Conservation (phyloP, 306 rosid species). For the Fragaria iinumae region DNA sequence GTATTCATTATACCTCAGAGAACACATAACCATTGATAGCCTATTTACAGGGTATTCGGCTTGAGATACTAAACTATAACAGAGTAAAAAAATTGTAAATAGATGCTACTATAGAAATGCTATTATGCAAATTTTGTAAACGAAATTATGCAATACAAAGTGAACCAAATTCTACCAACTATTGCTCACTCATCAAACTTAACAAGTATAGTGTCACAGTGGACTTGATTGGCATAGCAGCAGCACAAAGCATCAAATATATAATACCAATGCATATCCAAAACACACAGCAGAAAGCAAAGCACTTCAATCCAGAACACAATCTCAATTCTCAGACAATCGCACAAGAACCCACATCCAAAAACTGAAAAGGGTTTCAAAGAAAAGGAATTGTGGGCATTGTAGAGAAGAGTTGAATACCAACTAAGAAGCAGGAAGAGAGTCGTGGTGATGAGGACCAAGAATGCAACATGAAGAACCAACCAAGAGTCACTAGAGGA, state of each 20-base stretch:
- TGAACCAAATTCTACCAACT: neutral
- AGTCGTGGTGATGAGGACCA: conserved; percentile 62
- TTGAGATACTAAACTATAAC: neutral
- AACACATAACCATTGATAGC: neutral
- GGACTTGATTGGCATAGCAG: neutral
- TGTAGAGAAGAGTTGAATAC: conserved; percentile 37
- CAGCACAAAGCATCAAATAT: neutral
- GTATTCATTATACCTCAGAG: neutral
- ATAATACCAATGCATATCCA: neutral
- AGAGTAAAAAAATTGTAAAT: neutral
- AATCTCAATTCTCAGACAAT: neutral
- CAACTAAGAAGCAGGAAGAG: conserved; percentile 89
- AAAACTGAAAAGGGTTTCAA: neutral
- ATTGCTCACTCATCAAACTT: neutral
- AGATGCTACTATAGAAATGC: neutral
- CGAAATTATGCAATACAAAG: neutral
- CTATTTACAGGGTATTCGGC: neutral
- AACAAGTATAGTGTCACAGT: neutral
- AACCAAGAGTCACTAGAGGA: conserved; percentile 79
- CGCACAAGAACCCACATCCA: conserved; percentile 7
- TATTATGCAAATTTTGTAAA: neutral
- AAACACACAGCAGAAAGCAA: neutral
- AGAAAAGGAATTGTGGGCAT: neutral
- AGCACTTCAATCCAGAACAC: neutral
- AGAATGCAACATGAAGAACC: conserved; percentile 70